Conservation (phyloP, 208 protist species). For the Phytomonas sp. region DNA sequence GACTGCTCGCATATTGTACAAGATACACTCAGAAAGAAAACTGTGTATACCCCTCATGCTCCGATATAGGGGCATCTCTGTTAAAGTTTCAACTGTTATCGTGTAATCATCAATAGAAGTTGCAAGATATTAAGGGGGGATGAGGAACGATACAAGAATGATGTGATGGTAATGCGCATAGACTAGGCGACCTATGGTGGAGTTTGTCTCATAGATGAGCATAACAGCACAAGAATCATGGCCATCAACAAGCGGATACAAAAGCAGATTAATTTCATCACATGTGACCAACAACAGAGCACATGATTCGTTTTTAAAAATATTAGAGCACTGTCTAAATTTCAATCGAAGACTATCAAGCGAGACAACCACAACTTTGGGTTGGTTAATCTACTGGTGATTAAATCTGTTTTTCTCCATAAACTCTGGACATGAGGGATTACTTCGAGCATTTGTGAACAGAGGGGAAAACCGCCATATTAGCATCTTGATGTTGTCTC, state of each 20-base stretch:
- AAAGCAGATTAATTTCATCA: slow-evolving; percentile 25
- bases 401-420: background rate
- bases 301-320: slow-evolving; percentile 4
- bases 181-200: slow-evolving; percentile 43
- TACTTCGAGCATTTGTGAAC: background rate
- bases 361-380: background rate
- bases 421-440: background rate
- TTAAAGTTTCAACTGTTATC: slow-evolving; percentile 60
- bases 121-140: slow-evolving; percentile 38
- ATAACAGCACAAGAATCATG: slow-evolving; percentile 54
- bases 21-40: slow-evolving; percentile 31
- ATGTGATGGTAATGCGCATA: slow-evolving; percentile 47
- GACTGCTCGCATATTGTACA: slow-evolving; percentile 16
- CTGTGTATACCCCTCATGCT: slow-evolving; percentile 37
- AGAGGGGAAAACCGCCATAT: background rate
- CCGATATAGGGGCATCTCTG: slow-evolving; percentile 22
- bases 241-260: slow-evolving; percentile 38
- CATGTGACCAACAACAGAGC: slow-evolving; percentile 52
- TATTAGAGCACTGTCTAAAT: background rate
- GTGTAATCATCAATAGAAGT: slow-evolving; percentile 49
- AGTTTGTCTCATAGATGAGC: slow-evolving; percentile 57
- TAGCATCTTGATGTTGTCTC: background rate
- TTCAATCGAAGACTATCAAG: too few species aligned
- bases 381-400: background rate
- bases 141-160: slow-evolving; percentile 35